Evolutionary conservation across 2,329 filamentous ascomycete species (phyloP).

Genomic region (Microdochium nivale): DNA sequence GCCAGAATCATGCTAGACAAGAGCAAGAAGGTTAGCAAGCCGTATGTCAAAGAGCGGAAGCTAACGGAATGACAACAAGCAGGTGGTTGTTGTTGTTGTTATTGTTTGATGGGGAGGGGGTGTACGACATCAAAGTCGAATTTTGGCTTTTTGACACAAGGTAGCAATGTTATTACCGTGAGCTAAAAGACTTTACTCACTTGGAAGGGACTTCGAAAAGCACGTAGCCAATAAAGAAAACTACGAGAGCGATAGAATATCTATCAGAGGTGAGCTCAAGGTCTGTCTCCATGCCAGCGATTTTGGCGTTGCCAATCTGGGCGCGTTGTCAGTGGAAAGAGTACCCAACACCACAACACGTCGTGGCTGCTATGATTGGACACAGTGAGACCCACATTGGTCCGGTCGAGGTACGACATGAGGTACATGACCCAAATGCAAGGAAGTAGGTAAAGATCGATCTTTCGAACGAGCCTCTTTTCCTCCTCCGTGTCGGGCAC

Average conservation of each 20-base stretch:
- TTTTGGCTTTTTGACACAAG: too few relatives aligned
- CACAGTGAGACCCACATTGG: constrained; percentile 25
- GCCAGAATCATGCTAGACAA: constrained; percentile 44
- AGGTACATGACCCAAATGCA: constrained; percentile 52
- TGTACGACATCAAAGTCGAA: too few relatives aligned
- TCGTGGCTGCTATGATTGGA: not conserved
- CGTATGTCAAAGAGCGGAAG: not conserved
- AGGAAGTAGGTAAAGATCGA: constrained; percentile 31
- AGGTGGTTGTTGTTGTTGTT: too few relatives aligned
- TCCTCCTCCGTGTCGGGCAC: constrained; percentile 21
- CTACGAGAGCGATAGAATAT: constrained; percentile 49
- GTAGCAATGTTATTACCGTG: too few relatives aligned
- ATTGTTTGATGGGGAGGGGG: too few relatives aligned
- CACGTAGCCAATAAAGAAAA: constrained; percentile 66
- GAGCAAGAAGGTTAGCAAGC: too few relatives aligned
- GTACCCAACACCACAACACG: not conserved
- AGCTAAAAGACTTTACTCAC: constrained; percentile 2
- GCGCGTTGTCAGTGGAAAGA: too few relatives aligned
- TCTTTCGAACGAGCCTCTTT: constrained; percentile 24
- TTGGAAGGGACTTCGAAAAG: constrained; percentile 59
- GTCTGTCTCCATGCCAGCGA: constrained; percentile 33
- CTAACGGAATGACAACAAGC: too few relatives aligned
- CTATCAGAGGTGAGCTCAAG: constrained; percentile 45
- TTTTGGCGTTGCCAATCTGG: constrained; percentile 45
- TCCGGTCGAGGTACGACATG: constrained; percentile 50